These are phyloP conservation scores for Lasiodiplodia citricola DNA, from an alignment of 2,329 filamentous ascomycete genomes.

Conservation along the genomic window DNA sequence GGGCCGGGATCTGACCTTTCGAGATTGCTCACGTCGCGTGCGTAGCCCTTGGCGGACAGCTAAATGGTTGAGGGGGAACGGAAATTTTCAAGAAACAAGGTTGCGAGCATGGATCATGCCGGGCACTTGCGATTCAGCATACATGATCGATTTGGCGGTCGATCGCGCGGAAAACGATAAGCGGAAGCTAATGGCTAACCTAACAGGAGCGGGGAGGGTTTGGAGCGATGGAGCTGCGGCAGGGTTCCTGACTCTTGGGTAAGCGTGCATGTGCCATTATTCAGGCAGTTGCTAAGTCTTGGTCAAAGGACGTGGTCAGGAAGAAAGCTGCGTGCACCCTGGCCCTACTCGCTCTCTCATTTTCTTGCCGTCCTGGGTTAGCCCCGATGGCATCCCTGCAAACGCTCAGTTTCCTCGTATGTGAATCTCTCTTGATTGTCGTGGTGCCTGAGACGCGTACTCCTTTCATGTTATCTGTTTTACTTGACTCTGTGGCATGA, in stretches of 20 bases:
- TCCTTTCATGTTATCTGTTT: background rate
- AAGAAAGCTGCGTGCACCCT: background rate
- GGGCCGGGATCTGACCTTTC: background rate
- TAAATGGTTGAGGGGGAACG: background rate
- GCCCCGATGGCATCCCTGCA: background rate
- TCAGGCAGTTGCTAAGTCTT: background rate
- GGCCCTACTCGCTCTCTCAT: background rate
- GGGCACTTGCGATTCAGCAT: conserved; percentile 1
- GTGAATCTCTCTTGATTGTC: background rate
- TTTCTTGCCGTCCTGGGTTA: background rate
- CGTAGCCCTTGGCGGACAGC: background rate
- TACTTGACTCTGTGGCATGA: conserved; percentile 2
- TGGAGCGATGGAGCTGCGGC: conserved; percentile 12
- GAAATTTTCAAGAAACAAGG: background rate
- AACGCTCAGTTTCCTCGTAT: background rate
- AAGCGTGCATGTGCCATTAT: background rate
- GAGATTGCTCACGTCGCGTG: background rate
- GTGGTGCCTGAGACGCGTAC: background rate
- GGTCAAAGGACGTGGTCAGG: background rate
- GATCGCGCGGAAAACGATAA: conserved; percentile 21
- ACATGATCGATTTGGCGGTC: conserved; percentile 1
- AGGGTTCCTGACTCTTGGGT: conserved; percentile 10
- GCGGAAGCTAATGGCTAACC: conserved; percentile 14
- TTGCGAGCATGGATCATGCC: conserved; percentile 13
- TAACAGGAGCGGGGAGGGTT: background rate